These are phyloP conservation scores for Heliocybe sulcata DNA, from an alignment of 1,284 basidiomycete genomes.

Conservation along the genomic window DNA sequence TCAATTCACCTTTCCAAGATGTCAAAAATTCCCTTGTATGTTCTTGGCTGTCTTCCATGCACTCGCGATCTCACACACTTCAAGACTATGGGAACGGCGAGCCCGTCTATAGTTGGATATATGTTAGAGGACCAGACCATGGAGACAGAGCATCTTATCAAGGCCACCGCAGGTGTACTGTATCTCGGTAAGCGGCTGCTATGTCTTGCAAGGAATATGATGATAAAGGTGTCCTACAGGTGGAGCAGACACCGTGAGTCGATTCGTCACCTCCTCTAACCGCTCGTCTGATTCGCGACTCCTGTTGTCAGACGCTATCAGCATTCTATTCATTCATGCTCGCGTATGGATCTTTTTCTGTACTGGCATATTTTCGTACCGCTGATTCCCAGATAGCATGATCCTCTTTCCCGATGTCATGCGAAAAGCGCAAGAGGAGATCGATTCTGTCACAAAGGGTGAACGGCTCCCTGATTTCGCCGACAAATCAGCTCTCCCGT, in stretches of 20 bases:
- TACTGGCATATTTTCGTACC: neutral
- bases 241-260: conserved; percentile 4
- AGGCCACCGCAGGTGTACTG: neutral
- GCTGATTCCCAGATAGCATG: conserved; percentile 15
- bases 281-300: neutral
- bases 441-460: conserved; percentile 23
- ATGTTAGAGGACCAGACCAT: neutral
- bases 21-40: conserved; percentile 51
- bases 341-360: conserved; percentile 9
- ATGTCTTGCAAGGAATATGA: neutral
- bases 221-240: neutral
- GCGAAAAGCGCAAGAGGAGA: conserved; percentile 25
- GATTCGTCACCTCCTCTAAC: neutral
- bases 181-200: neutral
- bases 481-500: conserved; percentile 32
- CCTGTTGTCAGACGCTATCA: conserved; percentile 4
- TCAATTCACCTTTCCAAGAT: conserved; percentile 54
- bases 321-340: conserved; percentile 14
- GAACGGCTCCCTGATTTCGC: conserved; percentile 30
- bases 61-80: neutral
- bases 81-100: neutral
- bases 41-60: neutral
- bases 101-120: neutral
- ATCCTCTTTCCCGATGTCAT: conserved; percentile 25
- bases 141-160: neutral